Evolutionary conservation across 2,329 filamentous ascomycete genomes (phyloP).

Genomic region (Cladosporium sp.): DNA sequence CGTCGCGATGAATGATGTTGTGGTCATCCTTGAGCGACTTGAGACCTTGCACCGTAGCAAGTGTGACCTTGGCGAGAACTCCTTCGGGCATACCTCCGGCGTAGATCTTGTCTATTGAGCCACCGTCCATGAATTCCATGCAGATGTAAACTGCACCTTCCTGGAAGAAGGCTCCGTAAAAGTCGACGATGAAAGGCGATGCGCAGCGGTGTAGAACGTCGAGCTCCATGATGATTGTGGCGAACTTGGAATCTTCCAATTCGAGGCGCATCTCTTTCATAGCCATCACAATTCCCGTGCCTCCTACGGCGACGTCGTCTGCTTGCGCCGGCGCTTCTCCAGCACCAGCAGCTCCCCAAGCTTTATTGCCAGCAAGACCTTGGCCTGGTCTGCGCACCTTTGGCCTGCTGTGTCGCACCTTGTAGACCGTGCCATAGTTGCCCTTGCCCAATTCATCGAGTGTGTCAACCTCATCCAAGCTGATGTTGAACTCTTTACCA

Average conservation of each 20-base stretch:
- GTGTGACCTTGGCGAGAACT: slow-evolving; percentile 85
- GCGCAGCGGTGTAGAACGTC: slow-evolving; percentile 94
- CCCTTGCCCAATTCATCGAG: slow-evolving; percentile 93
- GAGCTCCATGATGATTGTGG: slow-evolving; percentile 95
- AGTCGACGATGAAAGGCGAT: slow-evolving; percentile 96
- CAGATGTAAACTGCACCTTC: slow-evolving; percentile 99
- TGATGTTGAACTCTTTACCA: slow-evolving; percentile 88
- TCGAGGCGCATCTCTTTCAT: slow-evolving; percentile 99
- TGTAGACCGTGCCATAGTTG: slow-evolving; percentile 98
- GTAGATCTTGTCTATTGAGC: slow-evolving; percentile 96
- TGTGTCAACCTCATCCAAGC: slow-evolving; percentile 91
- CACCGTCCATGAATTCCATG: slow-evolving; percentile 99
- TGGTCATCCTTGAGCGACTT: slow-evolving; percentile 96
- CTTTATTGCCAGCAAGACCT: slow-evolving; percentile 62
- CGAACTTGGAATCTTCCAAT: slow-evolving; percentile 94
- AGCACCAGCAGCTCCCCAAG: slow-evolving; percentile 36
- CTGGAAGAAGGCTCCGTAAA: slow-evolving; percentile 98
- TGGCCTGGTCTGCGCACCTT: slow-evolving; percentile 62
- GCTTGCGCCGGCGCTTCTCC: slow-evolving; percentile 25
- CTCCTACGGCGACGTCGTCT: slow-evolving; percentile 40
- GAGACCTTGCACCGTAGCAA: slow-evolving; percentile 85
- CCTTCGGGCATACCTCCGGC: slow-evolving; percentile 85
- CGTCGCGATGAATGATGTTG: slow-evolving; percentile 98
- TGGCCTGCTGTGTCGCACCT: slow-evolving; percentile 81
- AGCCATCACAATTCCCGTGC: slow-evolving; percentile 82